phyloP scores from a whole-genome alignment of 257 asterid species.

The Cinchona pubescens region DNA sequence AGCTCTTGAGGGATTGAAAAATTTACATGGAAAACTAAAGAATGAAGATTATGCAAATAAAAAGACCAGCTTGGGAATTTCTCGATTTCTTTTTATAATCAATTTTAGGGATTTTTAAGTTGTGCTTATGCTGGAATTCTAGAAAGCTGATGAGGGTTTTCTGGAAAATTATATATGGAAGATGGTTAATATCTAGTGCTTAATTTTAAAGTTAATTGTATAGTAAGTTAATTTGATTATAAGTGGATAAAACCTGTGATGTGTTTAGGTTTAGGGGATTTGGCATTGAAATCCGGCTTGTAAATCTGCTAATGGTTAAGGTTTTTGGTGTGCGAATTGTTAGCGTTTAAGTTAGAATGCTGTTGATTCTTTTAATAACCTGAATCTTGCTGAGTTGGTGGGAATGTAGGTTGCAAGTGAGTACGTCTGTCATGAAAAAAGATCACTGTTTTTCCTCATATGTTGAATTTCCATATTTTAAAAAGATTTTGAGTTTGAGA shows the following conservation, averaged over 20 bases:
- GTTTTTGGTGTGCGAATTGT: neutral
- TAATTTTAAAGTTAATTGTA: no score
- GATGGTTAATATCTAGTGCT: no score
- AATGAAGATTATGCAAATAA: neutral
- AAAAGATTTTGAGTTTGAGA: neutral
- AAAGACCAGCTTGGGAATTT: neutral
- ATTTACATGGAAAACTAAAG: neutral
- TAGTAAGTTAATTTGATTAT: no score
- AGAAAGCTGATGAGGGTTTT: no score
- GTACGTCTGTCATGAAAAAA: neutral
- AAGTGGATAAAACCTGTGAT: no score
- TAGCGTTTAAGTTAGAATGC: neutral
- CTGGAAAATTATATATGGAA: no score
- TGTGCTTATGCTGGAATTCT: neutral
- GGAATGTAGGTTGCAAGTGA: neutral
- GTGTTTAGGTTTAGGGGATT: no score
- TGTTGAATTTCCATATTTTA: neutral
- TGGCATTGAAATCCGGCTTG: no score
- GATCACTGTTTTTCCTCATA: neutral
- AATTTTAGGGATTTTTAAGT: neutral
- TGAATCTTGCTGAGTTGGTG: no score
- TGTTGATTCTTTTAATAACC: neutral
- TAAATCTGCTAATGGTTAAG: neutral
- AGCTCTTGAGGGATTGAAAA: neutral
- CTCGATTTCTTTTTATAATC: no score